phyloP scores from a whole-genome alignment of 805 yeast genomes.

The Cyberlindnera xishuangbannaensis region DNA sequence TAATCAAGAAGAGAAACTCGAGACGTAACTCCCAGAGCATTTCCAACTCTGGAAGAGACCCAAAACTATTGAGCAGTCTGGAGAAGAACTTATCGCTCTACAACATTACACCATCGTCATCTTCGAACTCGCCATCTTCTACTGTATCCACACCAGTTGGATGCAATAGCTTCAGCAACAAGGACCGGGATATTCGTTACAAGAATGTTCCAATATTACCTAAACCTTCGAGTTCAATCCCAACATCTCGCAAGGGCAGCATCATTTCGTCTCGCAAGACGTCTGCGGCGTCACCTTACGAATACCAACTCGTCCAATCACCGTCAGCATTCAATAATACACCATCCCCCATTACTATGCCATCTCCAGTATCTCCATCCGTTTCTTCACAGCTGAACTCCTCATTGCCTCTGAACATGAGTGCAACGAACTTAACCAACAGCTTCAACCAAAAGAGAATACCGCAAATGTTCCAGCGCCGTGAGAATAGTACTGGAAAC shows the following conservation, averaged over 20 bases:
- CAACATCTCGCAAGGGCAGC: slow-evolving; percentile 8
- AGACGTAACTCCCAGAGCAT: slow-evolving; percentile 22
- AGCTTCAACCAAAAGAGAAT: slow-evolving; percentile 25
- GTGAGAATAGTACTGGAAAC: slow-evolving; percentile 7
- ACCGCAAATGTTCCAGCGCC: slow-evolving; percentile 22
- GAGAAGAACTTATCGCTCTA: slow-evolving; percentile 21
- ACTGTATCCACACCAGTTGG: slow-evolving; percentile 8
- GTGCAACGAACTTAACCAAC: slow-evolving; percentile 22
- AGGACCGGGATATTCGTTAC: slow-evolving; percentile 14
- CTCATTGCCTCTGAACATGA: slow-evolving; percentile 17
- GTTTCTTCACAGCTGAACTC: slow-evolving; percentile 8
- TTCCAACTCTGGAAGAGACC: slow-evolving; percentile 6
- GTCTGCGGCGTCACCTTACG: slow-evolving; percentile 16
- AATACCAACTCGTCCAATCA: slow-evolving; percentile 12
- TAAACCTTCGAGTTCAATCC: slow-evolving; percentile 19
- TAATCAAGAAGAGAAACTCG: slow-evolving; percentile 68
- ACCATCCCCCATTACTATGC: slow-evolving; percentile 23
- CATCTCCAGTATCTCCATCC: slow-evolving; percentile 24
- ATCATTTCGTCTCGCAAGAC: slow-evolving; percentile 5
- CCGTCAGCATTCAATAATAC: slow-evolving; percentile 18
- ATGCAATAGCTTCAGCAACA: slow-evolving; percentile 4
- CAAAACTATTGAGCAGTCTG: slow-evolving; percentile 13
- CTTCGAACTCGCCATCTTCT: slow-evolving; percentile 19
- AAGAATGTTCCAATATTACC: slow-evolving; percentile 26
- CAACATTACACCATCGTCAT: slow-evolving; percentile 20